Base-by-base conservation (phyloP, 1,284 basidiomycete genomes). In the Trichosporon ovoides region DNA sequence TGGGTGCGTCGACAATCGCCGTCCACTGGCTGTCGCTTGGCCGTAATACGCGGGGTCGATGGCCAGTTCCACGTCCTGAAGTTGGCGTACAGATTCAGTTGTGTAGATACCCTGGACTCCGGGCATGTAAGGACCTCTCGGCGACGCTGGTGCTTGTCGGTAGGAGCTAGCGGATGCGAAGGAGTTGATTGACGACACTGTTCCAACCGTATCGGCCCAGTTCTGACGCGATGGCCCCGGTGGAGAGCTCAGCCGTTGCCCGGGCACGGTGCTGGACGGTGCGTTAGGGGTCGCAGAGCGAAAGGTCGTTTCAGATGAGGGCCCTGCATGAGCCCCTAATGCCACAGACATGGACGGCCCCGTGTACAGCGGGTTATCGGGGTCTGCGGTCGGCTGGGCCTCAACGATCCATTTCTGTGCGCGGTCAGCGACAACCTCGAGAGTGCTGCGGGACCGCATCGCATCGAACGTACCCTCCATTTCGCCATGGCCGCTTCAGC, bases 31-130 rank as follows among this genome's bases (percentile, higher is more conserved):
- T 9, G 24, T 18, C 16, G 7, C 58, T 48, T 48, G 50, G 28
- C 60, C 66, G 14, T 68, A 46, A 13, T 66, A 58, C 2, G 61
- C 64, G 13, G 70, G 67, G 43, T 74, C 74, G 10, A 75, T 56
- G 0, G 74, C 74, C n/a, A 75, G 59, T 40, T 75, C 74, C 20
- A 74, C 72, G 54, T 74, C 71, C 7, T 64, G 66, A 20, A 75
- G 54, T 2, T 65, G 69, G 16, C 68, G 59, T 12, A 73, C 63
- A 2, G 69, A 68, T 22, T 74, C 74, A 12, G 74, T 75, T 33
- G 66, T 68, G 64, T 62, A 71, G 6, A 74, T 62, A 36, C 70
- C 67, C 9, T 59, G 34, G 1, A 55, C 52, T n/a, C 58, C 59
- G 9, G 53, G 53, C 43, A 48, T 13, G 14, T 36, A 24, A 28